phyloP scores from a whole-genome alignment of 306 rosid species.

The Mimosa bimucronata region DNA sequence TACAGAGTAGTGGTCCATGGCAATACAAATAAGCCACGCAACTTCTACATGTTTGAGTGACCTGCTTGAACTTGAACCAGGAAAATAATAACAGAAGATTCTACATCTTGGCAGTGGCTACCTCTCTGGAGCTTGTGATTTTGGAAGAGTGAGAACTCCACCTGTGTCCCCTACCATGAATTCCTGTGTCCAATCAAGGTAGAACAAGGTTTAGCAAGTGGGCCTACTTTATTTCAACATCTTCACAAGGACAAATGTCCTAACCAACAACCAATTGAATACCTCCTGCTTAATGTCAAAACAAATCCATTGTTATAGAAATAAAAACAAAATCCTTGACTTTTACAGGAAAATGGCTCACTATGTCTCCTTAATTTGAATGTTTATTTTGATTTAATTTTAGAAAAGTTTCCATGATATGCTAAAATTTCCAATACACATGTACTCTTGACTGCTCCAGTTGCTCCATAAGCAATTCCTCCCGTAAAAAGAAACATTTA shows the following conservation, averaged over 20 bases:
- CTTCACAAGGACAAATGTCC: constrained; percentile 29
- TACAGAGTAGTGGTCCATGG: neutral
- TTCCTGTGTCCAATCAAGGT: constrained; percentile 54
- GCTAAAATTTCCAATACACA: too few relatives aligned
- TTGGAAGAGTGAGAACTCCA: constrained; percentile 85
- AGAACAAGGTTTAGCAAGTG: constrained; percentile 37
- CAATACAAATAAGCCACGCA: neutral
- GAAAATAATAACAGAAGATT: too few relatives aligned
- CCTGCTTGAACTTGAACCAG: constrained; percentile 54
- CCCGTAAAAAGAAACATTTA: constrained; percentile 62
- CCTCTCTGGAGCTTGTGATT: constrained; percentile 75
- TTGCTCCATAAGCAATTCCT: constrained; percentile 80
- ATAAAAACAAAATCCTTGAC: neutral
- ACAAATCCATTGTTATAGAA: too few relatives aligned
- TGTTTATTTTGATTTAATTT: neutral
- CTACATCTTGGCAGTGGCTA: too few relatives aligned
- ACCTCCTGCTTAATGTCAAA: constrained; percentile 2
- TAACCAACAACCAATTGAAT: constrained; percentile 17
- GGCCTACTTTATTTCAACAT: constrained; percentile 23
- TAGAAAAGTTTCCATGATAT: too few relatives aligned
- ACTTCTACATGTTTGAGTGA: constrained; percentile 53
- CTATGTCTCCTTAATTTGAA: neutral
- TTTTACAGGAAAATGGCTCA: neutral
- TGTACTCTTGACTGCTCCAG: constrained; percentile 80
- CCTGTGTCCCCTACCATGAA: constrained; percentile 97